phyloP scores from a whole-genome alignment of 1,284 basidiomycete species.

The Phenoliferia sp. region DNA sequence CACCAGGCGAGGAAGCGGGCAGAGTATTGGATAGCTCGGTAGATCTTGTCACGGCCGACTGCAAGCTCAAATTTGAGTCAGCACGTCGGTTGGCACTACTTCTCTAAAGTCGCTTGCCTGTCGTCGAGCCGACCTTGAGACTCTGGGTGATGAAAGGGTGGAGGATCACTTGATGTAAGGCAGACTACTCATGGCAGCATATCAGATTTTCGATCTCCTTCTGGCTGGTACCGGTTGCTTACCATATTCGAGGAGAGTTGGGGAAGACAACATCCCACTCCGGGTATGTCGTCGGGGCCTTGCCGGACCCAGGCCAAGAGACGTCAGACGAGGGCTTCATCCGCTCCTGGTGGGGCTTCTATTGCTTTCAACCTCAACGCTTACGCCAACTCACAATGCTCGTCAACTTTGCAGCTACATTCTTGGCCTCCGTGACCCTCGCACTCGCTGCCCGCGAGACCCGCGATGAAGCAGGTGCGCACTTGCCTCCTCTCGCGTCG shows the following conservation, averaged over 20 bases:
- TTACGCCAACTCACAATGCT: neutral
- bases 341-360: no score
- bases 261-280: neutral
- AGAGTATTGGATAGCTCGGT: slow-evolving; percentile 87
- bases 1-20: slow-evolving; percentile 85
- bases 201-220: no score
- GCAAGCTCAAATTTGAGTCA: neutral
- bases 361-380: neutral
- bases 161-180: slow-evolving; percentile 60
- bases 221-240: no score
- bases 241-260: neutral
- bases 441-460: slow-evolving; percentile 20
- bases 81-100: neutral
- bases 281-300: no score
- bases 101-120: slow-evolving; percentile 39
- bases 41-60: slow-evolving; percentile 81
- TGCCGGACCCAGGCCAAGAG: no score
- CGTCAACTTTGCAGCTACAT: neutral
- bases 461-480: slow-evolving; percentile 27
- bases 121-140: slow-evolving; percentile 72
- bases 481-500: neutral
- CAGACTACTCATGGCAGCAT: no score
- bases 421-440: neutral
- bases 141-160: slow-evolving; percentile 73
- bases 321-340: no score